phyloP scores from a whole-genome alignment of 2,329 filamentous ascomycete species.

The Trichoderma atroviride region DNA sequence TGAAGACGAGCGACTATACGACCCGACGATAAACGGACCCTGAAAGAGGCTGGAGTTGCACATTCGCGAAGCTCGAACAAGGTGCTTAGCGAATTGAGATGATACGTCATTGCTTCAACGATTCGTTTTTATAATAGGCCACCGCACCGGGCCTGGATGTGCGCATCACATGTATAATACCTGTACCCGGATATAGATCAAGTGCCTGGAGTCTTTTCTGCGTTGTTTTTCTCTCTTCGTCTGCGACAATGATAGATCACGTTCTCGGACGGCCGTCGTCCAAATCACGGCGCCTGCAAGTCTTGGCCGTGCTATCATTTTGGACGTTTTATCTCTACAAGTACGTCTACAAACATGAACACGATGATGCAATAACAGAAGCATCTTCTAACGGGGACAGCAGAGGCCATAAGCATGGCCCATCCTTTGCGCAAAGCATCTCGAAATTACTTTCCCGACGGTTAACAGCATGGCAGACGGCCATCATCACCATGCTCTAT shows the following conservation, averaged over 20 bases:
- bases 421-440: slow-evolving; percentile 70
- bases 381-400: not conserved
- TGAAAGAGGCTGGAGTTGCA: not conserved
- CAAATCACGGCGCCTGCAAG: slow-evolving; percentile 89
- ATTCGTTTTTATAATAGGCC: not conserved
- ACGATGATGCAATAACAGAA: not conserved
- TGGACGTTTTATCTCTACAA: slow-evolving; percentile 84
- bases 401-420: slow-evolving; percentile 86
- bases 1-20: not conserved
- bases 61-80: not conserved
- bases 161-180: slow-evolving; percentile 11
- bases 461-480: slow-evolving; percentile 86
- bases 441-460: slow-evolving; percentile 71
- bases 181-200: slow-evolving; percentile 13
- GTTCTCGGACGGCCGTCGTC: slow-evolving; percentile 87
- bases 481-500: slow-evolving; percentile 85
- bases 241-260: slow-evolving; percentile 72
- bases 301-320: slow-evolving; percentile 86
- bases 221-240: not conserved
- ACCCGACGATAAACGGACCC: not conserved
- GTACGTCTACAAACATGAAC: slow-evolving; percentile 47
- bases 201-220: not conserved
- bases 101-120: not conserved
- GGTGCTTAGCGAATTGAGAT: slow-evolving; percentile 1
- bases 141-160: not conserved